Evolutionary conservation across 306 rosid species (phyloP).

Genomic region (Cucumis sativus): Cucumber_9930_V3 NC_026656.2:21450501-21451000

Average conservation of each 20-base stretch:
- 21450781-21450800: background rate
- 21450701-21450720: background rate
- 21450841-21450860: background rate
- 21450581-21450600: too few relatives aligned
- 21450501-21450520: too few relatives aligned
- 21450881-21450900: slow-evolving; percentile 82
- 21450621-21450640: background rate
- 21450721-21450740: background rate
- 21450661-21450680: background rate
- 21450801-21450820: background rate
- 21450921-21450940: slow-evolving; percentile 82
- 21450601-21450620: too few relatives aligned
- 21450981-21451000: slow-evolving; percentile 83
- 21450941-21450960: slow-evolving; percentile 75
- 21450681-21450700: background rate
- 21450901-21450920: slow-evolving; percentile 88
- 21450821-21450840: background rate
- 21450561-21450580: too few relatives aligned
- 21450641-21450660: background rate
- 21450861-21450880: background rate
- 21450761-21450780: background rate
- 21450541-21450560: too few relatives aligned
- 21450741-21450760: background rate
- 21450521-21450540: too few relatives aligned
- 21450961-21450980: slow-evolving; percentile 70